Evolutionary conservation across 805 yeast species (phyloP), one percentile per base, ranked within the genome.

Genomic region (Candida parachauliodes): DNA sequence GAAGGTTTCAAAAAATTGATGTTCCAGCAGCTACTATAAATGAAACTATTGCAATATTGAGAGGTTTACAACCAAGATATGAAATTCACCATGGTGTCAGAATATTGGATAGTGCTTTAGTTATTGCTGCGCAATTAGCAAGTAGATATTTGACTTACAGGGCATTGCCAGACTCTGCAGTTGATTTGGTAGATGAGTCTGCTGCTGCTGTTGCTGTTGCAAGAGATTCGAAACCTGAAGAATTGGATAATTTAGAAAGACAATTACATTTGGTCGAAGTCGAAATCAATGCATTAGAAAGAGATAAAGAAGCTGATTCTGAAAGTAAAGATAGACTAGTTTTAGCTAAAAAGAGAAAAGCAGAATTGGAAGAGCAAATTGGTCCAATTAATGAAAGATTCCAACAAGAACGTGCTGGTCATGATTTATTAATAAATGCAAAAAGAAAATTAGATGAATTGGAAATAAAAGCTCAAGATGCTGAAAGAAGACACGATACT

Each of bases 201-300:
- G 94, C 97, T 30, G 98, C 98, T 76, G 51, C 95, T 40, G 98
- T 93, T 29, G 98, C 98, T 1, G 98, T 93, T 37, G 96, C 96
- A 3, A 80, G 98, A 65, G 98, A 93, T 60, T 91, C 98, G 3
- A 88, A 87, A 59, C 98, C 98, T 1, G 98, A 93, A 63, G 96
- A 88, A 60, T 74, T 93, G 52, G 98, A 93, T 66, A 83, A 81
- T 31, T 76, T 88, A 50, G 98, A 93, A 65, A 85, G 98, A 62
- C 88, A 88, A 65, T 73, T 89, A 34, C 94, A 88, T 59, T 76
- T 93, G 49, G 66, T 93, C 24, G 95, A 91, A 53, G 98, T 93
- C 41, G 98, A 93, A 65, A 91, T 93, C 57, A 87, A 88, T 57
- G 98, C 98, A 1, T 74, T 93, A 51, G 97, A 93, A 66, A 85